Conservation (phyloP, 1,284 basidiomycete species). For the Exobasidium rhododendri region DNA sequence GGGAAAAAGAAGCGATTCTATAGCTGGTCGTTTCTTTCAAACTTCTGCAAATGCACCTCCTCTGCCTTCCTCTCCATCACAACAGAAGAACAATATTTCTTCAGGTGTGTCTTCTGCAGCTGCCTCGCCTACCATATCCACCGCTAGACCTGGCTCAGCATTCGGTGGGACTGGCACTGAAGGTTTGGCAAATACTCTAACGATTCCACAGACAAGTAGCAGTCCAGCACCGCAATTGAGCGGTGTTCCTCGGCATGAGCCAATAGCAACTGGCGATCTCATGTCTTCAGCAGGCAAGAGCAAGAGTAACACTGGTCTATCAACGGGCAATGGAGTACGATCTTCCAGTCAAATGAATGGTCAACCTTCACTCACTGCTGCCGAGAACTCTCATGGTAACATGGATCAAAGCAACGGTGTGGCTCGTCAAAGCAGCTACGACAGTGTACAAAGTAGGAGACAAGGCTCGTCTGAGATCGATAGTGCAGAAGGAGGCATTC, state of each 20-base stretch:
- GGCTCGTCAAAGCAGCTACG: constrained; percentile 17
- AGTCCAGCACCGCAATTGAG: constrained; percentile 34
- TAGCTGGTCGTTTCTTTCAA: constrained; percentile 8
- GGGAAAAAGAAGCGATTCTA: constrained; percentile 3
- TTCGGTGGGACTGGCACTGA: constrained; percentile 17
- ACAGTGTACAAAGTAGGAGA: constrained; percentile 6
- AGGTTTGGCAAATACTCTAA: constrained; percentile 32
- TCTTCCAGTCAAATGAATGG: not conserved
- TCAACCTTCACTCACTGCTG: not conserved
- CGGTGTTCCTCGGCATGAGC: constrained; percentile 30
- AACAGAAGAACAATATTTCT: no score
- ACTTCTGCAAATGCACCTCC: constrained; percentile 18
- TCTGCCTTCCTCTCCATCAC: not conserved
- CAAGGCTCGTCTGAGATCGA: not conserved
- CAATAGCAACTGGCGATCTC: constrained; percentile 31
- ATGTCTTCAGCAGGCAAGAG: constrained; percentile 6
- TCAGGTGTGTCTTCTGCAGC: no score
- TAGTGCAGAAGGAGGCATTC: not conserved
- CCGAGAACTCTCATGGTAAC: not conserved
- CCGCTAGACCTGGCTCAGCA: constrained; percentile 1
- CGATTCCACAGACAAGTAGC: constrained; percentile 16
- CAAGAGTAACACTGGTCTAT: not conserved
- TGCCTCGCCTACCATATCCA: constrained; percentile 20
- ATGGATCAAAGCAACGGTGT: not conserved
- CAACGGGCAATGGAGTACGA: not conserved